Evolutionary conservation across 441 rosid genomes (phyloP).

Genomic region (Raphanus hybrid): DNA sequence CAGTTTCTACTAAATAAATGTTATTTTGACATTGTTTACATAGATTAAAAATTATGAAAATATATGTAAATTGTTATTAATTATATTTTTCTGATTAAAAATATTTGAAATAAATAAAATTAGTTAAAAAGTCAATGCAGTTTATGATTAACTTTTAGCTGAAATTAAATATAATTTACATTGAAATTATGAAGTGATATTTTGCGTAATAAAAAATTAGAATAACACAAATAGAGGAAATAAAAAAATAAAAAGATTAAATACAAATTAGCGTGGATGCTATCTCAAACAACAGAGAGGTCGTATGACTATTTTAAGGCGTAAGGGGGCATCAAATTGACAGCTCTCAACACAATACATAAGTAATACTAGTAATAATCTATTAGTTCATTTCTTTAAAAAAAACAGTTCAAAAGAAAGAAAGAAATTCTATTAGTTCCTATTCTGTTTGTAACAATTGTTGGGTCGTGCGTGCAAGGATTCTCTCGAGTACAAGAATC

Average conservation of each 20-base stretch:
- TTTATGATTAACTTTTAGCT: no score
- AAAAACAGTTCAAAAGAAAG: no score
- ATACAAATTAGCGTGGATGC: not conserved
- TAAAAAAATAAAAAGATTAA: not conserved
- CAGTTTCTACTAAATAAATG: no score
- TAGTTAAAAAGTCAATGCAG: no score
- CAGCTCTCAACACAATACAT: constrained; percentile 26
- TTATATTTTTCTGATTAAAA: no score
- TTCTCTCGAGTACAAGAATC: not conserved
- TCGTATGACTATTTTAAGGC: constrained; percentile 23
- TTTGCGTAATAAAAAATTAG: no score
- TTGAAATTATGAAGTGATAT: no score
- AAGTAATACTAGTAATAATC: constrained; percentile 7
- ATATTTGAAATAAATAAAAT: no score
- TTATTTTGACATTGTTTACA: no score
- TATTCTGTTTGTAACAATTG: constrained; percentile 20
- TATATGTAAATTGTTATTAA: no score
- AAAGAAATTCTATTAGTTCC: not conserved
- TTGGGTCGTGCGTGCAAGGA: constrained; percentile 37
- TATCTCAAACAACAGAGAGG: constrained; percentile 23
- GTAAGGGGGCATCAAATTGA: constrained; percentile 29
- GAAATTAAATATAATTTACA: no score
- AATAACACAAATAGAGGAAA: not conserved
- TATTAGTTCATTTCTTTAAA: not conserved
- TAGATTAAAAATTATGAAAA: no score